phyloP scores from a whole-genome alignment of 345 rosid species.

The Populus nigra region DNA sequence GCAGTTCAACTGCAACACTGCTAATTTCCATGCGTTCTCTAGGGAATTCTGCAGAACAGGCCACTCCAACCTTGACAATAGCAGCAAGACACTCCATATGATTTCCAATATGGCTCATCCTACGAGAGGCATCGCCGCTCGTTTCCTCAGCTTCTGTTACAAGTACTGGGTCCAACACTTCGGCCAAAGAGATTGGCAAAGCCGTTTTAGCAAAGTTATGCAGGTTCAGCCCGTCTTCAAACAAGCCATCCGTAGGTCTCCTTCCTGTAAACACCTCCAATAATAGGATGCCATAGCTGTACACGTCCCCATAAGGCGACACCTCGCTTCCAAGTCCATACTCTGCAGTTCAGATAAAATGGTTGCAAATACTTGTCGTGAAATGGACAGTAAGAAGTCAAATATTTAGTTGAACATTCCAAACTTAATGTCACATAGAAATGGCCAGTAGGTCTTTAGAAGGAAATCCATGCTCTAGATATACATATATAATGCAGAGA shows the following conservation, averaged over 20 bases:
- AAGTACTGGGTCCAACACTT: background rate
- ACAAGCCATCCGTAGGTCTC: slow-evolving; percentile 16
- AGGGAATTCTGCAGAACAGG: background rate
- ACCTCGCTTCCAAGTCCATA: slow-evolving; percentile 10
- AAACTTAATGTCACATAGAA: no score
- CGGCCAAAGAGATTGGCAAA: background rate
- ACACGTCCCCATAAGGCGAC: slow-evolving; percentile 14
- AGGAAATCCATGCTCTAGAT: no score
- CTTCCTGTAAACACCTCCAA: slow-evolving; percentile 27
- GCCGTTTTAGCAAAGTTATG: background rate
- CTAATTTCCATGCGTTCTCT: background rate
- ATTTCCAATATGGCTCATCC: background rate
- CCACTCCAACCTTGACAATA: background rate
- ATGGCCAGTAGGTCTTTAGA: no score
- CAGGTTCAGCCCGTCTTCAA: background rate
- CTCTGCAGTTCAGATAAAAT: slow-evolving; percentile 6
- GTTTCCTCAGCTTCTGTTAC: background rate
- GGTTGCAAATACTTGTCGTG: no score
- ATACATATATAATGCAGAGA: no score
- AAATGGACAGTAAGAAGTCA: no score
- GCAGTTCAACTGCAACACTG: background rate
- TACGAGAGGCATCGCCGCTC: background rate
- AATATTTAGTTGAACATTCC: no score
- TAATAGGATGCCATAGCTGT: slow-evolving; percentile 40
- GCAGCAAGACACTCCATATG: background rate